A percentile compares a stretch with the other conserved stretches of the same genome.
Conservation (phyloP, 1,139 yeast species). For the Geotrichum restrictum region DNA sequence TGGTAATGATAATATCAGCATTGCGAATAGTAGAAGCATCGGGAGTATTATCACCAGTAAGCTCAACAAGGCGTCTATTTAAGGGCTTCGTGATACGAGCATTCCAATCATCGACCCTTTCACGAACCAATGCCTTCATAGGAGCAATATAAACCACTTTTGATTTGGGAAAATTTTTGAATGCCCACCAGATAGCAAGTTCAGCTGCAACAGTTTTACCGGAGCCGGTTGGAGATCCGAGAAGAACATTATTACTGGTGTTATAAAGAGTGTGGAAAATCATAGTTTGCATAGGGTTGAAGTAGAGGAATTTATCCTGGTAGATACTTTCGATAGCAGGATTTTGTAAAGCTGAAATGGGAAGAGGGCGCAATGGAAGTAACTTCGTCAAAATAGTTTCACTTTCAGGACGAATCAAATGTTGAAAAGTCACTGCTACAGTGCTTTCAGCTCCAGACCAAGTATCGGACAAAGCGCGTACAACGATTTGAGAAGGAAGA, state of each 20-base stretch:
- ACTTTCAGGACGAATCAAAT: slow-evolving; percentile 80
- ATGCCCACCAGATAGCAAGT: slow-evolving; percentile 94
- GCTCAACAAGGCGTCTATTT: slow-evolving; percentile 66
- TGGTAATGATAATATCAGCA: slow-evolving; percentile 90
- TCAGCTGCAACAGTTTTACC: slow-evolving; percentile 98
- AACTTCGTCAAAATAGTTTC: slow-evolving; percentile 82
- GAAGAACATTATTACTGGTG: slow-evolving; percentile 71
- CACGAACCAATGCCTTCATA: slow-evolving; percentile 96
- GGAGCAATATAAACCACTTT: slow-evolving; percentile 96
- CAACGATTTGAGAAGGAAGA: slow-evolving; percentile 78
- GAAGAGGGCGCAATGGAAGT: slow-evolving; percentile 78
- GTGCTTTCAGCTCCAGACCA: slow-evolving; percentile 87
- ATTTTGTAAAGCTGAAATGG: slow-evolving; percentile 73
- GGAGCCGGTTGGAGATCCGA: slow-evolving; percentile 98
- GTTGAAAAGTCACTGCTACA: slow-evolving; percentile 83
- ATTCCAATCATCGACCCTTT: slow-evolving; percentile 94
- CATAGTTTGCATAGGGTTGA: slow-evolving; percentile 99
- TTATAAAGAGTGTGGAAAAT: slow-evolving; percentile 85
- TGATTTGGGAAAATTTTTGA: slow-evolving; percentile 70
- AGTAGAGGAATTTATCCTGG: slow-evolving; percentile 63
- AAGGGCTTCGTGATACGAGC: slow-evolving; percentile 53
- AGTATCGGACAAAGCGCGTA: slow-evolving; percentile 72
- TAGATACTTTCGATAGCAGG: slow-evolving; percentile 66
- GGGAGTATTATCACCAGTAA: slow-evolving; percentile 95
- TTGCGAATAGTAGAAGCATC: slow-evolving; percentile 79